Evolutionary conservation across 257 asterid species (phyloP), one percentile per base, ranked within the genome.

Genomic region (Eustoma russellianum): DNA sequence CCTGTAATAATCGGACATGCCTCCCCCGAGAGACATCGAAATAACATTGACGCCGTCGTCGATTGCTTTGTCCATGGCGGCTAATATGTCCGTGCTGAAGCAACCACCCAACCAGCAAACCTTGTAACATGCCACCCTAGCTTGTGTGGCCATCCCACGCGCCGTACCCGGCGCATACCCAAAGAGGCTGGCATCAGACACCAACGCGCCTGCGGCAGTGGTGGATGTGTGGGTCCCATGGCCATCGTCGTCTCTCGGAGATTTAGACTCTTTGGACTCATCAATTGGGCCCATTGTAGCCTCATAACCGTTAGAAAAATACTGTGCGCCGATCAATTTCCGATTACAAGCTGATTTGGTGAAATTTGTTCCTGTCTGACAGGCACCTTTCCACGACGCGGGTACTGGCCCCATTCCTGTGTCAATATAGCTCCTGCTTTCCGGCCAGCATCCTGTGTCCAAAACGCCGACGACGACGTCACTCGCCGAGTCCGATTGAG

Each of bases 361-460:
- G 70, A 92, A 92, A 17, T 82, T 85, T 0, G 91, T 87, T 0
- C 97, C 88, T 0, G 66, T 16, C 61, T 87, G 85, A 13, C 97
- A 92, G 12, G 62, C 75, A 0, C 98, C 97, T 68, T 58, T 92
- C 98, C 98, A 92, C 0, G 79, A 72, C 53, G 48, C 69, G 1
- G 97, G 98, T 0, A 87, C 48, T 1, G 94, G 73, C 6, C 86
- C 85, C 50, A 87, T 50, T 0, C 94, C 98, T 44, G 68, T 59
- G 30, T 87, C 98, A 7, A 74, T 85, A 48, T 59, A 88, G 47
- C 98, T 88, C 73, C 77, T 86, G 70, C 93, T 81, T 51, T 88
- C 98, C 9, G 98, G 98, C 97, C 98, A 92, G 5, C 70, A 88
- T 0, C 98, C 98, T 8, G 95, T 88, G 56, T 92, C 98, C 7